Base-by-base conservation (phyloP, 805 yeast genomes). In the Wickerhamiella sergipiensis region DNA sequence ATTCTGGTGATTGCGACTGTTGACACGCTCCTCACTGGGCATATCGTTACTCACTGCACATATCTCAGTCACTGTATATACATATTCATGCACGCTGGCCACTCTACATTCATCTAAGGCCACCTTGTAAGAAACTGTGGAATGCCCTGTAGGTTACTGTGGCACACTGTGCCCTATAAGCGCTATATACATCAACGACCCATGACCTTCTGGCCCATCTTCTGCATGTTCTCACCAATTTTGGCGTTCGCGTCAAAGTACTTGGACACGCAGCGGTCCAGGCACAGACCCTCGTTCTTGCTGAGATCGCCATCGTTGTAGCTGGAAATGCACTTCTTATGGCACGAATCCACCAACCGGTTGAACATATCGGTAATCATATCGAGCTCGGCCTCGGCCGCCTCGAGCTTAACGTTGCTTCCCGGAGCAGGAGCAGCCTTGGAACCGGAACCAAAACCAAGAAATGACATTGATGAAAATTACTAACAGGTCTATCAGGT, bases 281-380 rank as follows among this genome's bases (percentile, higher is more conserved):
- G 75, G 69, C 97, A 89, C 46, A 85, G 71, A 45, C 87, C 79
- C 71, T 89, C 97, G 59, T 74, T 79, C 71, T 84, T 85, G 70
- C 74, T 76, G 55, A 89, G 73, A 22, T 81, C 88, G 51, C 87
- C 83, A 50, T 85, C 89, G 49, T 68, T 60, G 71, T 88, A 89
- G 63, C 59, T 44, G 49, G 52, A 53, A 65, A 88, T 83, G 72
- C 97, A 89, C 71, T 89, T 89, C 59, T 71, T 68, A 69, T 89
- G 92, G 67, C 97, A 89, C 59, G 86, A 83, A 62, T 83, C 89
- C 22, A 88, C 94, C 62, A 89, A 74, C 62, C 81, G 61, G 78
- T 90, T 90, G 79, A 90, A 90, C 97, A 90, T 88, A 60, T 92
- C 95, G 40, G 97, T 89, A 60, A 90, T 95, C 81, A 92, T 83